phyloP scores from a whole-genome alignment of 805 yeast genomes.

The Candida lessepsii region DNA sequence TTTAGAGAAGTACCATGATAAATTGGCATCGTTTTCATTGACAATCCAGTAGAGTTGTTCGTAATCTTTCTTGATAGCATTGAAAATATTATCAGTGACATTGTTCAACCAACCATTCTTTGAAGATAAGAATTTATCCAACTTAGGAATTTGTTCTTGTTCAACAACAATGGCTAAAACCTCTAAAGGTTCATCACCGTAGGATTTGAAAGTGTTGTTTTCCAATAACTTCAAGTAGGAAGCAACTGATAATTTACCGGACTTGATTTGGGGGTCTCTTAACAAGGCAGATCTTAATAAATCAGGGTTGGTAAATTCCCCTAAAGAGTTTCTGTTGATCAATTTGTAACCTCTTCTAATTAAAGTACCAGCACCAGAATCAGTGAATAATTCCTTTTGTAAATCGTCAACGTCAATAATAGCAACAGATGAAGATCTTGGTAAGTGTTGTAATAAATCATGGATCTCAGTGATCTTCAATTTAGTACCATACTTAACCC shows the following conservation, averaged over 20 bases:
- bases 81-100: conserved; percentile 92
- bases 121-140: conserved; percentile 84
- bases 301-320: conserved; percentile 73
- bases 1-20: conserved; percentile 87
- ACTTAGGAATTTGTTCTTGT: conserved; percentile 47
- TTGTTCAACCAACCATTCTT: conserved; percentile 96
- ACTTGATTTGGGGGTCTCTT: conserved; percentile 70
- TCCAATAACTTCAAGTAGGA: conserved; percentile 76
- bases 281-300: conserved; percentile 71
- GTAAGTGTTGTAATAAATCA: conserved; percentile 88
- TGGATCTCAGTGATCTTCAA: conserved; percentile 94
- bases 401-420: conserved; percentile 92
- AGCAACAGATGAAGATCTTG: conserved; percentile 97
- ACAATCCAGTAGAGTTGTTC: conserved; percentile 81
- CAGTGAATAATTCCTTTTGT: conserved; percentile 96
- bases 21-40: conserved; percentile 84
- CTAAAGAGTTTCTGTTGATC: conserved; percentile 63
- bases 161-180: conserved; percentile 80
- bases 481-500: conserved; percentile 99
- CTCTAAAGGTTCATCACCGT: conserved; percentile 95
- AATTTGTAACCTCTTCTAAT: conserved; percentile 96
- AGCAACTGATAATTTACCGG: conserved; percentile 74
- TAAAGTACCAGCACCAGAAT: conserved; percentile 98
- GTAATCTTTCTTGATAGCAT: conserved; percentile 73
- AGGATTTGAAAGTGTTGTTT: conserved; percentile 61